Conservation (phyloP, 2,329 filamentous ascomycete species). For the Claviceps sorghi region DNA sequence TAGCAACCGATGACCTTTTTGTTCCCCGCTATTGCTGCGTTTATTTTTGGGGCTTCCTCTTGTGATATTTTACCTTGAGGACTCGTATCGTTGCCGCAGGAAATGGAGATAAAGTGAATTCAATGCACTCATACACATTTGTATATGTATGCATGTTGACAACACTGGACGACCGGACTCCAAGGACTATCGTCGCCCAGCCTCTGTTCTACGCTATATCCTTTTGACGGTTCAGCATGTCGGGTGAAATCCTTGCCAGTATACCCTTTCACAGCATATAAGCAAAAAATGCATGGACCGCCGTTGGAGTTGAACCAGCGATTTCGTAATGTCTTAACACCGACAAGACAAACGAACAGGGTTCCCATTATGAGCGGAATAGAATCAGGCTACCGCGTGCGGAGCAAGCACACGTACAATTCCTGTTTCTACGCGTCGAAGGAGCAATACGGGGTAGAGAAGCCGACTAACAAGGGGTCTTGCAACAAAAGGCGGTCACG, state of each 20-base stretch:
- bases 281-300: not conserved
- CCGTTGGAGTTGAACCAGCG: not conserved
- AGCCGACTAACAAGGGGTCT: not conserved
- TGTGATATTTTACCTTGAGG: no score
- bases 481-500: not conserved
- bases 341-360: not conserved
- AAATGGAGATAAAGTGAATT: not conserved
- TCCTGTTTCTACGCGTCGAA: no score
- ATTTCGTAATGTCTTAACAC: not conserved
- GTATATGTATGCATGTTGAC: no score
- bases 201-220: not conserved
- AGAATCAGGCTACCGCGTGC: not conserved
- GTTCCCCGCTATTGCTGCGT: conserved; percentile 1
- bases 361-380: not conserved
- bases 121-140: no score
- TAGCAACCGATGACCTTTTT: conserved; percentile 9
- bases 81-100: not conserved
- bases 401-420: no score
- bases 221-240: not conserved
- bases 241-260: not conserved
- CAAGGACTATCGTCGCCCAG: not conserved
- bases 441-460: not conserved
- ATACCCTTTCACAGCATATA: not conserved
- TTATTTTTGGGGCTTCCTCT: not conserved
- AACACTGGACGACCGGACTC: not conserved